Conservation (phyloP, 441 rosid genomes). For the Gossypium schwendimanii region DNA sequence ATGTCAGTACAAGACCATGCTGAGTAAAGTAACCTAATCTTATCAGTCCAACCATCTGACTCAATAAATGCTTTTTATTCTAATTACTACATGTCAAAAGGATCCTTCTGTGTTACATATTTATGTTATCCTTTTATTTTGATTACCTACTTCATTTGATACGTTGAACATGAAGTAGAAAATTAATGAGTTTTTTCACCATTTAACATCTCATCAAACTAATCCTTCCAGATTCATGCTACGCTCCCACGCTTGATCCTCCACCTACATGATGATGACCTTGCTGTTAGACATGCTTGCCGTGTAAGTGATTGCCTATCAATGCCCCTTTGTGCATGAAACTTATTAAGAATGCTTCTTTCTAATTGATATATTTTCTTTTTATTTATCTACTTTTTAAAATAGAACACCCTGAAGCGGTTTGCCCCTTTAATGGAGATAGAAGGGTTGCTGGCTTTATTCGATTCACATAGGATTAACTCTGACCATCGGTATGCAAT, state of each 20-base stretch:
- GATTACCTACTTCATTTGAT: slow-evolving; percentile 1
- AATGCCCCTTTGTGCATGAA: slow-evolving; percentile 12
- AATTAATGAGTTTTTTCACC: neutral
- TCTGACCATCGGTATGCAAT: slow-evolving; percentile 74
- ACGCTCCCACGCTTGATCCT: slow-evolving; percentile 73
- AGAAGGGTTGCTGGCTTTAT: slow-evolving; percentile 45
- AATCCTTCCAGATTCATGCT: slow-evolving; percentile 61
- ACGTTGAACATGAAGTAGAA: neutral
- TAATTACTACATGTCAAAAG: neutral
- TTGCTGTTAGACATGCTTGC: slow-evolving; percentile 76
- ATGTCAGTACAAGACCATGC: neutral
- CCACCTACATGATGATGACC: slow-evolving; percentile 76
- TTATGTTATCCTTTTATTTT: neutral
- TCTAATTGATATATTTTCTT: slow-evolving; percentile 16
- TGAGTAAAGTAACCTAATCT: neutral
- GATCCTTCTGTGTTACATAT: neutral
- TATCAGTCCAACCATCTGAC: neutral
- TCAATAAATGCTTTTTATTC: neutral
- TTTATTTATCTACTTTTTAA: slow-evolving; percentile 16
- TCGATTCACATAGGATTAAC: slow-evolving; percentile 45
- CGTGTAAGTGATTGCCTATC: slow-evolving; percentile 42
- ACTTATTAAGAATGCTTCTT: slow-evolving; percentile 12
- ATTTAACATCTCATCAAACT: slow-evolving; percentile 4
- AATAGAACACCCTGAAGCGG: slow-evolving; percentile 65
- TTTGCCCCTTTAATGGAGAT: slow-evolving; percentile 64